phyloP scores from a whole-genome alignment of 2,329 filamentous ascomycete genomes.

The Neospermospora avenae region DNA sequence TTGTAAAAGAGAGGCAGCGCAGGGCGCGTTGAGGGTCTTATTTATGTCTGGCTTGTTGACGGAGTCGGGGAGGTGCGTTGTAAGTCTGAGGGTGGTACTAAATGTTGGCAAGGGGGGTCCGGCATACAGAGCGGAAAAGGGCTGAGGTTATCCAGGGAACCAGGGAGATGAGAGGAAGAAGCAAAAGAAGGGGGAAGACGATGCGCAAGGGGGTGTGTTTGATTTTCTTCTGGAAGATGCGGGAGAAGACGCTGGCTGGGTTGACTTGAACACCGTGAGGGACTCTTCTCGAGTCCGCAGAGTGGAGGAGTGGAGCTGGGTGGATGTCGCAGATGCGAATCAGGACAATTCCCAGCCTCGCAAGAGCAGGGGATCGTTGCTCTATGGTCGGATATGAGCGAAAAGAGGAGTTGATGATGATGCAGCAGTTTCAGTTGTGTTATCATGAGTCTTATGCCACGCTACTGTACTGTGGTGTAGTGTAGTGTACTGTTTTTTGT shows the following conservation, averaged over 20 bases:
- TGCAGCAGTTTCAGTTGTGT: not conserved
- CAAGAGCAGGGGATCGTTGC: not conserved
- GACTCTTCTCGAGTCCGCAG: not conserved
- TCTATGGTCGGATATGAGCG: constrained; percentile 2
- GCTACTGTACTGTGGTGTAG: no score
- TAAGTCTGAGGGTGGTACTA: not conserved
- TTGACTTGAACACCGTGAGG: not conserved
- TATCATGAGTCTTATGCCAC: not conserved
- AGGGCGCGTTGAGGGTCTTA: constrained; percentile 22
- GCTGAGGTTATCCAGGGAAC: not conserved
- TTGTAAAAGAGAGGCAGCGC: constrained; percentile 20
- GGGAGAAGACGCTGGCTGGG: not conserved
- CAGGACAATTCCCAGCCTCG: not conserved
- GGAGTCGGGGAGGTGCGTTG: not conserved
- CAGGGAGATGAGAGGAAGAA: not conserved
- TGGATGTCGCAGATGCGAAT: not conserved
- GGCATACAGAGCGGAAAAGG: not conserved
- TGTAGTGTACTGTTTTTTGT: no score
- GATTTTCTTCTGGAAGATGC: constrained; percentile 2
- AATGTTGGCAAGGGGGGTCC: not conserved
- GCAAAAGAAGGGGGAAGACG: not conserved
- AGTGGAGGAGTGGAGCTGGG: not conserved
- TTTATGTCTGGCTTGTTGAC: constrained; percentile 7
- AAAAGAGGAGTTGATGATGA: not conserved
- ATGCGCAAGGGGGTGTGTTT: not conserved